Base-by-base conservation (phyloP, 2,329 filamentous ascomycete genomes). In the Macroventuria anomochaeta region DNA sequence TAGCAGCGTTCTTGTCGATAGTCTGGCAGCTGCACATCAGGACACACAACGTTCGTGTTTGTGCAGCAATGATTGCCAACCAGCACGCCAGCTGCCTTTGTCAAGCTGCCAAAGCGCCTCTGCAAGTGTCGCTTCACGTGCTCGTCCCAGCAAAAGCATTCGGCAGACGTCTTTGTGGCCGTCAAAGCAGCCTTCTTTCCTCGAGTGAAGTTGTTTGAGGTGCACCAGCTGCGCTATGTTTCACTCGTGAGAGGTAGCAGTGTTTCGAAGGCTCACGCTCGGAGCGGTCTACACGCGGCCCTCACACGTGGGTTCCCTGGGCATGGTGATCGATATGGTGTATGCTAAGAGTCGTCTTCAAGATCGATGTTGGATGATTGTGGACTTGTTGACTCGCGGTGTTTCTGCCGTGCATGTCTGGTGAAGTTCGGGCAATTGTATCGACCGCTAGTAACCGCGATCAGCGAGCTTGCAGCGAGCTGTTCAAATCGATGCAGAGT, bases 1-100 rank as follows among this genome's bases (percentile, higher is more conserved):
- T 42, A 43, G 38, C 12, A 20, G 37, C 25, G 32, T 28, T 38
- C 18, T 20, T 28, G 39, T 50, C 38, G 18, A 36, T 26, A 18
- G 33, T 18, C 38, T 47, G 31, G 44, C 29, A 49, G 37, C 41
- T 49, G 51, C 51, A 48, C 51, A 44, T 54, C 43, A 54, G 51
- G 39, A 18, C 44, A 33, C 34, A 54, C 51, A 40, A 23, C 51
- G 23, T 46, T 54, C 17, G 51, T 28, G 18, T 44, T 37, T 49
- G 51, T 48, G 44, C 50, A 47, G 41, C 33, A 17, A 34, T 12
- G 39, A 49, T 49, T 39, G 51, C 33, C 51, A 25, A 40, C 48
- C 49, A 46, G 37, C 50, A 8, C 15, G 13, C 50, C 50, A 47
- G 51, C 51, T 39, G 48, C 46, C 51, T 54, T 43, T 41, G 29